These are phyloP conservation scores for Giardia muris DNA, from an alignment of 208 protist genomes.

Conservation along the genomic window DNA sequence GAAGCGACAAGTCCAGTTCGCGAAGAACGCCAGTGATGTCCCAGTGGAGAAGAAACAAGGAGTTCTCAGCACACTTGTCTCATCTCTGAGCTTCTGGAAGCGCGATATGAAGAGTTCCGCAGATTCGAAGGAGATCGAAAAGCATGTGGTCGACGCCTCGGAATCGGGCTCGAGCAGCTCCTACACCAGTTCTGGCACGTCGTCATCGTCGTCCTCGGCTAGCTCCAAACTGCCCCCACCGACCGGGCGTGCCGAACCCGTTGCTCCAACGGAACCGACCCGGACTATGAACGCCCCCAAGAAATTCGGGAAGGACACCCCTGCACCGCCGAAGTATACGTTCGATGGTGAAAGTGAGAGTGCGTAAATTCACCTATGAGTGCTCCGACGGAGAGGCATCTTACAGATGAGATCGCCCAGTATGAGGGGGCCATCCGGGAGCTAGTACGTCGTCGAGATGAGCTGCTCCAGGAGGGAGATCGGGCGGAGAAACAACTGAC, in stretches of 20 bases:
- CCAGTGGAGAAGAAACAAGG: background rate
- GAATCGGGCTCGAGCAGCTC: background rate
- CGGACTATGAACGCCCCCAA: background rate
- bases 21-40: background rate
- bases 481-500: too few species aligned
- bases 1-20: background rate
- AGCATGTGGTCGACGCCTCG: background rate
- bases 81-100: too few species aligned
- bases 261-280: background rate
- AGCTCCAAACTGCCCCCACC: background rate
- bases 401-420: too few species aligned
- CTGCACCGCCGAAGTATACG: background rate
- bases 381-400: too few species aligned
- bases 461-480: too few species aligned
- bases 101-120: background rate
- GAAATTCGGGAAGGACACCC: background rate
- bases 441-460: too few species aligned
- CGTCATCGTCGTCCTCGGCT: background rate
- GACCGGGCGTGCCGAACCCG: background rate
- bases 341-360: conserved; percentile 10
- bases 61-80: background rate
- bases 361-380: too few species aligned
- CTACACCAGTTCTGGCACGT: background rate
- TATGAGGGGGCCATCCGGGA: too few species aligned
- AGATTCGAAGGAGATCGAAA: background rate